Evolutionary conservation across 1,139 yeast genomes (phyloP).

Genomic region (Meyerozyma carpophila): DNA sequence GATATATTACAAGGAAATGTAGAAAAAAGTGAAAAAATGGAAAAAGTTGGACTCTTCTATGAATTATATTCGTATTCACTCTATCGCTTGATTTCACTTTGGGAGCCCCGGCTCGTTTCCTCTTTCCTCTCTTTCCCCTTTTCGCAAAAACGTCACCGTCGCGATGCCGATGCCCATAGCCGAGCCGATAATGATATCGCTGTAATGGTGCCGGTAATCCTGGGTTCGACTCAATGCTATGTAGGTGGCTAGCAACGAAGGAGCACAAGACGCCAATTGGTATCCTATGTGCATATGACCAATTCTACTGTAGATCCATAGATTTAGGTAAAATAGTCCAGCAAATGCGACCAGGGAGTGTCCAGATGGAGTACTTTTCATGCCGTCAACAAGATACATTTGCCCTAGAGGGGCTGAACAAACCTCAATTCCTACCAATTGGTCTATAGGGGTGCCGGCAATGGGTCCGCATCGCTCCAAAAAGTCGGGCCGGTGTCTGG

Average conservation of each 20-base stretch:
- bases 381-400: constrained; percentile 60
- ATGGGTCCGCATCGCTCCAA: constrained; percentile 17
- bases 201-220: constrained; percentile 42
- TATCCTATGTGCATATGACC: constrained; percentile 3
- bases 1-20: constrained; percentile 7
- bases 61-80: too few relatives aligned
- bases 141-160: background rate
- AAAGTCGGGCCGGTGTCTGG: constrained; percentile 23
- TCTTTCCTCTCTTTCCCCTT: background rate
- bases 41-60: too few relatives aligned
- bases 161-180: constrained; percentile 19
- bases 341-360: constrained; percentile 70
- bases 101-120: background rate
- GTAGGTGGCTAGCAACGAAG: constrained; percentile 39
- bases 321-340: constrained; percentile 49
- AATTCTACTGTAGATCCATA: background rate
- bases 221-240: constrained; percentile 36
- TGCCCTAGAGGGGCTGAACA: constrained; percentile 42
- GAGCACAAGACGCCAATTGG: constrained; percentile 13
- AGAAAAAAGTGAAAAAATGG: too few relatives aligned
- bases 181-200: constrained; percentile 35
- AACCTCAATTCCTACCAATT: constrained; percentile 15
- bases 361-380: constrained; percentile 79
- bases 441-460: constrained; percentile 9
- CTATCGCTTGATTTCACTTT: too few relatives aligned